Evolutionary conservation across 2,329 filamentous ascomycete species (phyloP).

Genomic region (Stemphylium lycopersici): DNA sequence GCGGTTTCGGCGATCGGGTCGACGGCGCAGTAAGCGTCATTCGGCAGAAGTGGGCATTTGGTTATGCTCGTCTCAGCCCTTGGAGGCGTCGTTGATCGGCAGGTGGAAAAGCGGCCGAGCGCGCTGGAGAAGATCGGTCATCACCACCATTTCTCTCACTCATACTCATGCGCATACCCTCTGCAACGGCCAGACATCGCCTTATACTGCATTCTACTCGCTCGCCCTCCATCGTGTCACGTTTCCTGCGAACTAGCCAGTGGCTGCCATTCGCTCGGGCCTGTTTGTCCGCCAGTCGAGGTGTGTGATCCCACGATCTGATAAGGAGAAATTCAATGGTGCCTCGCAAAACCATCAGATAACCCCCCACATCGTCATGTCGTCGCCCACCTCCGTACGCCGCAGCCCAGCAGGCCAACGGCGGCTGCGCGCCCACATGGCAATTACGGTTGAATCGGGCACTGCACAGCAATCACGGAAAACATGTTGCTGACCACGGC

Average conservation of each 20-base stretch:
- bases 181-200: constrained; percentile 4
- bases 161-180: constrained; percentile 11
- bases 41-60: constrained; percentile 12
- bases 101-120: constrained; percentile 12
- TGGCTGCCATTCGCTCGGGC: constrained; percentile 25
- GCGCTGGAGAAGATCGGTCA: constrained; percentile 10
- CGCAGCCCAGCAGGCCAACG: constrained; percentile 6
- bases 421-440: not conserved
- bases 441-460: not conserved
- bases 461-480: constrained; percentile 5
- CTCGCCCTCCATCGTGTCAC: constrained; percentile 20
- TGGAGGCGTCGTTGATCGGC: constrained; percentile 16
- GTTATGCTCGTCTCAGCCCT: constrained; percentile 16
- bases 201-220: not conserved
- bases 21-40: constrained; percentile 4
- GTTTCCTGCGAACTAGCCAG: not conserved
- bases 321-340: constrained; percentile 28
- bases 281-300: constrained; percentile 18
- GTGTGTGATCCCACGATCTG: constrained; percentile 38
- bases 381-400: constrained; percentile 4
- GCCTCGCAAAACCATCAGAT: constrained; percentile 18
- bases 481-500: constrained; percentile 38
- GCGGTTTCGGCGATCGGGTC: constrained; percentile 9
- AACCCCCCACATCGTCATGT: constrained; percentile 9
- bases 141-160: constrained; percentile 20